Evolutionary conservation across 495 filamentous ascomycete species (phyloP).

Genomic region (Trichoderma asperelloides): DNA sequence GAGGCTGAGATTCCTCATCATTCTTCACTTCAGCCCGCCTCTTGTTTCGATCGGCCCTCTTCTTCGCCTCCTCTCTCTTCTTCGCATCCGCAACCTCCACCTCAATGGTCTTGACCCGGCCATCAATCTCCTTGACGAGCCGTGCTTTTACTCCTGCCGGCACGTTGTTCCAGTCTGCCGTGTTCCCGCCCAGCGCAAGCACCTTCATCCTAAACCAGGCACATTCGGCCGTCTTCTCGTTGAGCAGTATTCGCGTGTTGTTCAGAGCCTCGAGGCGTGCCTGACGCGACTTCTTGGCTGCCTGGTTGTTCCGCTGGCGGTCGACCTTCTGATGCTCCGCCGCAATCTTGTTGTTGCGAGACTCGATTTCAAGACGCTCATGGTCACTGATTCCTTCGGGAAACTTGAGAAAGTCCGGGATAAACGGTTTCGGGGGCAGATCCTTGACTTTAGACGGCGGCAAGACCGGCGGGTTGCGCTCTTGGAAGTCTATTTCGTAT

Average conservation of each 20-base stretch:
- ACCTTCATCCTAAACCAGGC: conserved; percentile 10
- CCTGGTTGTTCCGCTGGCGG: conserved; percentile 7
- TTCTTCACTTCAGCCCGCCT: neutral
- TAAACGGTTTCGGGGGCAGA: neutral
- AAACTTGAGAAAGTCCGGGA: neutral
- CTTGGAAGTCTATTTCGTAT: neutral
- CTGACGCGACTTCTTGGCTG: conserved; percentile 10
- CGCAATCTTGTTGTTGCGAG: neutral
- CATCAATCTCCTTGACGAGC: conserved; percentile 4
- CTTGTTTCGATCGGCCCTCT: conserved; percentile 4
- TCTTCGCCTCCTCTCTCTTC: neutral
- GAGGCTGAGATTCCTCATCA: neutral
- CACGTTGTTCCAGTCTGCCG: neutral
- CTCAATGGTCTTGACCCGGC: neutral
- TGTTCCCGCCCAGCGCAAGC: conserved; percentile 2
- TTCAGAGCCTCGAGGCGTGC: conserved; percentile 1
- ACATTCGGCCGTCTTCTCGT: conserved; percentile 9
- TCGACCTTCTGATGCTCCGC: conserved; percentile 3
- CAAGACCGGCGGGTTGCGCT: neutral
- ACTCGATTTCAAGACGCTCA: neutral
- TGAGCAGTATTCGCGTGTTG: conserved; percentile 9
- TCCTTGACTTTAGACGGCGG: neutral
- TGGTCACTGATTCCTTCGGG: neutral
- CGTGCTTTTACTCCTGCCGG: neutral
- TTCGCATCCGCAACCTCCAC: neutral